A percentile compares a stretch with the other conserved stretches of the same genome.
phyloP scores from a whole-genome alignment of 2,329 filamentous ascomycete species.

The Fusarium secorum region DNA sequence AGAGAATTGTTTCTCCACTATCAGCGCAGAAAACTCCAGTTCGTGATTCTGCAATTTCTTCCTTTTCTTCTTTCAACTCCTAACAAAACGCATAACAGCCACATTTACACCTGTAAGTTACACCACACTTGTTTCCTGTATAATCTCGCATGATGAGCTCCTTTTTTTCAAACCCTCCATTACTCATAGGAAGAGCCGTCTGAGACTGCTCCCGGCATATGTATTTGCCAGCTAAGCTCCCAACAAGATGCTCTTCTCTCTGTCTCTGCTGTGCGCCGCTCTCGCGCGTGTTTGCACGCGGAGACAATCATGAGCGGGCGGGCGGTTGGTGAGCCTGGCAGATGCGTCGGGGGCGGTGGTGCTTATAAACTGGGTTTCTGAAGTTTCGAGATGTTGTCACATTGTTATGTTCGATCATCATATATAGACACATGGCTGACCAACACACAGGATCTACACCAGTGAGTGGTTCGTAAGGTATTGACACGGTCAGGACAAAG shows the following conservation, averaged over 20 bases:
- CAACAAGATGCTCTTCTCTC: constrained; percentile 21
- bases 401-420: neutral
- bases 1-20: constrained; percentile 14
- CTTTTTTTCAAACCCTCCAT: constrained; percentile 50
- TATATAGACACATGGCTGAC: constrained; percentile 23
- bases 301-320: constrained; percentile 30
- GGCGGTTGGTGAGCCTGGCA: constrained; percentile 41
- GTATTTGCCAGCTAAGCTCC: constrained; percentile 34
- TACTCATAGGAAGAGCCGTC: constrained; percentile 57
- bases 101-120: constrained; percentile 17
- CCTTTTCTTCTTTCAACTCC: constrained; percentile 19
- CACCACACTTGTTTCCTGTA: neutral
- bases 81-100: neutral
- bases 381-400: constrained; percentile 44
- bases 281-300: constrained; percentile 49
- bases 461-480: neutral
- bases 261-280: constrained; percentile 35
- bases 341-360: constrained; percentile 51
- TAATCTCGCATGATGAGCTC: constrained; percentile 52
- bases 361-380: constrained; percentile 59
- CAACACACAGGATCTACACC: constrained; percentile 16
- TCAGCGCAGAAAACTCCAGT: constrained; percentile 27
- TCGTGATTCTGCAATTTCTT: constrained; percentile 34
- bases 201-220: constrained; percentile 50
- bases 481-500: neutral